phyloP scores from a whole-genome alignment of 192 early-diverging fungal species.

The Entophlyctis luteolus region DNA sequence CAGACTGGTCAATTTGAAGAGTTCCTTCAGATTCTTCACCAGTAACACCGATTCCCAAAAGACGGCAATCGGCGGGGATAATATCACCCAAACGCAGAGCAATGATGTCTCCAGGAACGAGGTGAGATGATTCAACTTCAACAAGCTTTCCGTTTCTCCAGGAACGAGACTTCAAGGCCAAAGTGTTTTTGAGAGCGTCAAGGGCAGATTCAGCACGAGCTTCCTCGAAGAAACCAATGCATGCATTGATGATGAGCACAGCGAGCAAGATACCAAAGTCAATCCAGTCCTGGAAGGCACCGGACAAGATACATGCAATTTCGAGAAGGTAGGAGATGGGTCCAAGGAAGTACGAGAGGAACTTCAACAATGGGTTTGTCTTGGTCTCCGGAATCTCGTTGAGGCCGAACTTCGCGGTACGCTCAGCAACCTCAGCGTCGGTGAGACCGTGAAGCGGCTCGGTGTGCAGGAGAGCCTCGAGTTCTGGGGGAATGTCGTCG shows the following conservation, averaged over 20 bases:
- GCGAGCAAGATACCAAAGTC: constrained; percentile 82
- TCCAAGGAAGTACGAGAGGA: constrained; percentile 64
- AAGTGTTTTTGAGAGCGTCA: constrained; percentile 89
- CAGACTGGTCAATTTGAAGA: constrained; percentile 88
- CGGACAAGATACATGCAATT: constrained; percentile 79
- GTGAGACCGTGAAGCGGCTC: constrained; percentile 76
- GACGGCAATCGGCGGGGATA: constrained; percentile 80
- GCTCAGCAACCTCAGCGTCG: constrained; percentile 66
- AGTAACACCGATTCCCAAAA: constrained; percentile 58
- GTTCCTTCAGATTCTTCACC: constrained; percentile 71
- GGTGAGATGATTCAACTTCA: constrained; percentile 67
- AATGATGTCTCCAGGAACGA: constrained; percentile 91
- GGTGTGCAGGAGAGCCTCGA: constrained; percentile 62
- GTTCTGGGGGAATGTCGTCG: constrained; percentile 37
- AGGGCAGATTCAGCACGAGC: constrained; percentile 85
- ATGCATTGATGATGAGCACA: constrained; percentile 76
- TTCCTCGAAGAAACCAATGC: constrained; percentile 83
- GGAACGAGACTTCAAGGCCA: constrained; percentile 83
- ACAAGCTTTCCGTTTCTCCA: constrained; percentile 80
- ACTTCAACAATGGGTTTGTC: constrained; percentile 77
- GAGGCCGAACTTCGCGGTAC: constrained; percentile 67
- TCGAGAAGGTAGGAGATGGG: constrained; percentile 60
- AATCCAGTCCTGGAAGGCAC: constrained; percentile 74
- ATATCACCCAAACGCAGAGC: constrained; percentile 82
- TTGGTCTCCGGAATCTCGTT: constrained; percentile 62